Evolutionary conservation across 371 early-diverging fungal genomes (phyloP), one percentile per base, ranked within the genome.

Genomic region (Chytridium lagenaria): DNA sequence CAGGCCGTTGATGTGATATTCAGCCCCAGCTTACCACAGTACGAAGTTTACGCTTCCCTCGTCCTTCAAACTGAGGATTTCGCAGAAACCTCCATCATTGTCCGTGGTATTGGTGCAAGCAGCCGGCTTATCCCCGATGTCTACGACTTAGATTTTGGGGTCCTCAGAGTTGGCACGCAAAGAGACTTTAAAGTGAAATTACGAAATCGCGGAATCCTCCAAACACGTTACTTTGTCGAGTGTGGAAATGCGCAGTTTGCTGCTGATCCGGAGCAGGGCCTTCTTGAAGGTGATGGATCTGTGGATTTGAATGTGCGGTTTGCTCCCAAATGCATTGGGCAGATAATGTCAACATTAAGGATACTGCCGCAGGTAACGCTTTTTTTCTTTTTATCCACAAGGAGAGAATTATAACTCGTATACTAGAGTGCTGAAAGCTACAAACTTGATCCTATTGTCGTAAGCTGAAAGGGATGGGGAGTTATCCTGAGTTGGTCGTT

Each of bases 201-300:
- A 19, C 66, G 69, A 15, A 87, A 87, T 66, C 23, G 51, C 26
- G 86, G 84, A 10, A 82, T 84, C 31, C 72, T 83, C 12, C 81
- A 59, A n/a, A 65, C 82, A 22, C 70, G 76, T 36, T 83, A 80
- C 67, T 83, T 82, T 71, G 75, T 84, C 5, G 85, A 87, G 74
- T 78, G 77, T 67, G 68, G 73, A 31, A 65, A 78, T 34, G 55
- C 63, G 23, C 80, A 79, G 57, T 82, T 83, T 74, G 57, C 79
- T 2, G 83, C 79, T 0, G 86, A 87, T 64, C 88, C 88, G 0
- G 88, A 87, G 72, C 79, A 84, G 67, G 88, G 86, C 10, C 36
- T 83, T 22, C 69, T 87, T 28, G 85, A 85, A 52, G 84, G 84
- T 1, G 82, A 80, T 44, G 84, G 81, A 2, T 19, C 28, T 0